Conservation (phyloP, 2,329 filamentous ascomycete species). For the Phaeoacremonium minimum region DNA sequence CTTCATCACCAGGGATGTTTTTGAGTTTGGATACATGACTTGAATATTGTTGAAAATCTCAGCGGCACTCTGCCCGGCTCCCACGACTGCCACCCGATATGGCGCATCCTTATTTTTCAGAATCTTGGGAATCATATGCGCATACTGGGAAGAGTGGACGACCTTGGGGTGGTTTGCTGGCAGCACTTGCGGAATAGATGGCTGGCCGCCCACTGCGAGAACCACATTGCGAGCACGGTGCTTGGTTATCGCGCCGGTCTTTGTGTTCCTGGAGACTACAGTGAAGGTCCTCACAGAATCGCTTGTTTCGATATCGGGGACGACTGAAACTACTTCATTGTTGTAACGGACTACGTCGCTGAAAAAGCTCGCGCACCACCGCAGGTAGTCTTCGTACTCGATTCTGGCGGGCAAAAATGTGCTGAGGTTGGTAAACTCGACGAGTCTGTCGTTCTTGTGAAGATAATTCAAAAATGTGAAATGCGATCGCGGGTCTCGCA, state of each 20-base stretch:
- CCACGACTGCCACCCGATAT: constrained; percentile 79
- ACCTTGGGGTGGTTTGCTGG: constrained; percentile 68
- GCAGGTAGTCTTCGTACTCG: constrained; percentile 94
- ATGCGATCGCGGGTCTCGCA: constrained; percentile 80
- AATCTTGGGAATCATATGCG: constrained; percentile 56
- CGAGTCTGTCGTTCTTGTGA: constrained; percentile 72
- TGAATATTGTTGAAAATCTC: constrained; percentile 94
- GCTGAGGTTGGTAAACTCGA: constrained; percentile 85
- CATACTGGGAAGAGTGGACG: constrained; percentile 86
- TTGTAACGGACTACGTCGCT: constrained; percentile 68
- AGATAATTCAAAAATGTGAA: constrained; percentile 98
- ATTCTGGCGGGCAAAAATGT: constrained; percentile 83
- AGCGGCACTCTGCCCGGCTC: constrained; percentile 86
- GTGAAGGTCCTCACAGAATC: constrained; percentile 60
- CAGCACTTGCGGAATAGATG: constrained; percentile 66
- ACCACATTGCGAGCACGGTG: constrained; percentile 63
- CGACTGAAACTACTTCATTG: constrained; percentile 70
- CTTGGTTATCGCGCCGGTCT: constrained; percentile 48
- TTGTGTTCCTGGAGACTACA: constrained; percentile 60
- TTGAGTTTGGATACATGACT: constrained; percentile 73
- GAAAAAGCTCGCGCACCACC: constrained; percentile 85
- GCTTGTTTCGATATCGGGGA: constrained; percentile 47
- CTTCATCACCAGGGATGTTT: constrained; percentile 75
- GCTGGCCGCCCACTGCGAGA: constrained; percentile 54
- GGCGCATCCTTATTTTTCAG: constrained; percentile 49